These are phyloP conservation scores for Jaltomata sinuosa DNA, from an alignment of 257 asterid genomes.

Conservation along the genomic window DNA sequence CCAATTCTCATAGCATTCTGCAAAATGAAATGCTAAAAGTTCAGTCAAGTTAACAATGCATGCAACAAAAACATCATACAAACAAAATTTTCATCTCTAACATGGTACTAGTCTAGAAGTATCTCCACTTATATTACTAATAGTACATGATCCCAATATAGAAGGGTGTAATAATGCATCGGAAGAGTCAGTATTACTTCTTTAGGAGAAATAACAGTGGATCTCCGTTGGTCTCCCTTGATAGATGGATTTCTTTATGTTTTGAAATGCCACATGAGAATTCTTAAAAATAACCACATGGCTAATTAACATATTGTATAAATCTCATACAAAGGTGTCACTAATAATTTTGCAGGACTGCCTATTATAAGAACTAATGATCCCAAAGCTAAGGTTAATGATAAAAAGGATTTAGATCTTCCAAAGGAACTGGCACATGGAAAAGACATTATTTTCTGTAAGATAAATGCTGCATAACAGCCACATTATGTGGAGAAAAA, in stretches of 20 bases:
- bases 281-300: not conserved
- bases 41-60: not conserved
- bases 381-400: not conserved
- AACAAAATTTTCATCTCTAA: not conserved
- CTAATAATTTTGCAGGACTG: not conserved
- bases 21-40: conserved; percentile 1
- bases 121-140: not conserved
- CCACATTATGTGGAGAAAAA: not conserved
- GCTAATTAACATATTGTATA: not conserved
- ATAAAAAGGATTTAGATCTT: not conserved
- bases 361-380: not conserved
- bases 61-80: not conserved
- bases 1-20: conserved; percentile 63
- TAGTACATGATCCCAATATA: not conserved
- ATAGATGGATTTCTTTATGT: not conserved
- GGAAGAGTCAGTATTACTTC: not conserved
- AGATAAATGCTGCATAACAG: not conserved
- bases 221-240: not conserved
- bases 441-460: not conserved
- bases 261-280: not conserved
- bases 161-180: not conserved
- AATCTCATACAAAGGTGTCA: not conserved
- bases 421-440: not conserved
- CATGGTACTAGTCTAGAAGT: not conserved
- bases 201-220: not conserved